phyloP scores from a whole-genome alignment of 495 filamentous ascomycete species.

The Pyrenula aspistea region DNA sequence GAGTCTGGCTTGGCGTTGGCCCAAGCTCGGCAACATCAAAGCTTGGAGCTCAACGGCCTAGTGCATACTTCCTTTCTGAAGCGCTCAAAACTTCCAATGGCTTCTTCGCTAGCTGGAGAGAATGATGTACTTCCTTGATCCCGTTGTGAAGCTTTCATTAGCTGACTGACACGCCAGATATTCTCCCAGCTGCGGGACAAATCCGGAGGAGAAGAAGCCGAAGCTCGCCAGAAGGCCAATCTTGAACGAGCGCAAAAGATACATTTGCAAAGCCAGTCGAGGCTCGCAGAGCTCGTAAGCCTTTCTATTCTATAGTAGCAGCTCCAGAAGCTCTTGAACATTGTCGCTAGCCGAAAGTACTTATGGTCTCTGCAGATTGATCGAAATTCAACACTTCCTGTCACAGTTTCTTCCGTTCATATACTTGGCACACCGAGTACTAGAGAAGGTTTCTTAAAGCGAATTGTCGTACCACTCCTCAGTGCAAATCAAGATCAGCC shows the following conservation, averaged over 20 bases:
- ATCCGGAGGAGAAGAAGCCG: not conserved
- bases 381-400: conserved; percentile 64
- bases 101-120: not conserved
- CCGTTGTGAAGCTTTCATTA: no score
- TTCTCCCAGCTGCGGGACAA: not conserved
- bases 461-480: conserved; percentile 65
- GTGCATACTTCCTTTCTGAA: not conserved
- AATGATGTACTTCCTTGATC: not conserved
- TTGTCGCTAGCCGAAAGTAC: not conserved
- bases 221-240: not conserved
- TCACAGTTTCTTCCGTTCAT: conserved; percentile 69
- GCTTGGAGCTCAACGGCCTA: no score
- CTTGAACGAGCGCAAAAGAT: not conserved
- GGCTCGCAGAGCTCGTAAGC: not conserved
- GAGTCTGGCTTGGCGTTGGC: no score
- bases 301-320: not conserved
- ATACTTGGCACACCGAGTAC: conserved; percentile 71
- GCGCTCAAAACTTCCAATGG: not conserved
- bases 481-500: conserved; percentile 49
- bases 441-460: conserved; percentile 64
- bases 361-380: conserved; percentile 41
- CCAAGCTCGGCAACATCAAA: no score
- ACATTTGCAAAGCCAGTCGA: not conserved
- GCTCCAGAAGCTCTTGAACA: not conserved
- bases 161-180: no score